Percentiles rank a stretch among this genome's conserved stretches.
Conservation (phyloP, 805 yeast genomes). For the Kregervanrija pseudodelftensis region DNA sequence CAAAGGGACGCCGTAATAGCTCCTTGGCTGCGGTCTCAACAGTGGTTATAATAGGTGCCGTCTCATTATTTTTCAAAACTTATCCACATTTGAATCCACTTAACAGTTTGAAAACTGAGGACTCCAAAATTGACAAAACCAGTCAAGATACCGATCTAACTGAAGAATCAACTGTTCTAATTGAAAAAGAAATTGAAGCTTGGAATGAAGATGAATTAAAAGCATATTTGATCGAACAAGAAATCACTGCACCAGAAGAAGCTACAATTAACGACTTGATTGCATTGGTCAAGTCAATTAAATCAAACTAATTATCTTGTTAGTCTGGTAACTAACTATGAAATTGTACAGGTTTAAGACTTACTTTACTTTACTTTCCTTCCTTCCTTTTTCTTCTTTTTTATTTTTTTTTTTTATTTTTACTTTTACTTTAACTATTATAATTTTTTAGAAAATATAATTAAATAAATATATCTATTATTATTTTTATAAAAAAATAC, state of each 20-base stretch:
- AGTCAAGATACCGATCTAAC: conserved; percentile 17
- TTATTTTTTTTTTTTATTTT: no score
- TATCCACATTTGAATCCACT: conserved; percentile 39
- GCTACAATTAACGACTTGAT: conserved; percentile 30
- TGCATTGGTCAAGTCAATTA: conserved; percentile 4
- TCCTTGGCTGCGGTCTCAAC: conserved; percentile 37
- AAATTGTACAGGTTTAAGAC: no score
- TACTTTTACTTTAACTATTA: no score
- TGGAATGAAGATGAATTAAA: conserved; percentile 32
- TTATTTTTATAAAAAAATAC: no score
- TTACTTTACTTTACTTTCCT: no score
- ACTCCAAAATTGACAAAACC: conserved; percentile 8
- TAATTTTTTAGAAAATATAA: no score
- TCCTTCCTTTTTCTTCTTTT: no score
- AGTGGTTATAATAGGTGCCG: conserved; percentile 36
- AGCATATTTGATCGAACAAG: conserved; percentile 30
- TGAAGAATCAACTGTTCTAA: conserved; percentile 9
- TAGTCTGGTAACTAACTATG: not conserved
- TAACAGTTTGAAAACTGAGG: not conserved
- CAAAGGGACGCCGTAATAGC: conserved; percentile 16
- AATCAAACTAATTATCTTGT: not conserved
- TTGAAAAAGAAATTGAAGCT: conserved; percentile 8
- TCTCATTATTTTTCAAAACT: conserved; percentile 36
- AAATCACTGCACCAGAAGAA: conserved; percentile 34
- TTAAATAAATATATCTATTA: no score